Percentiles rank a stretch among this genome's conserved stretches.
These are phyloP conservation scores for Colletotrichum viniferum DNA, from an alignment of 2,329 filamentous ascomycete species.

Conservation along the genomic window DNA sequence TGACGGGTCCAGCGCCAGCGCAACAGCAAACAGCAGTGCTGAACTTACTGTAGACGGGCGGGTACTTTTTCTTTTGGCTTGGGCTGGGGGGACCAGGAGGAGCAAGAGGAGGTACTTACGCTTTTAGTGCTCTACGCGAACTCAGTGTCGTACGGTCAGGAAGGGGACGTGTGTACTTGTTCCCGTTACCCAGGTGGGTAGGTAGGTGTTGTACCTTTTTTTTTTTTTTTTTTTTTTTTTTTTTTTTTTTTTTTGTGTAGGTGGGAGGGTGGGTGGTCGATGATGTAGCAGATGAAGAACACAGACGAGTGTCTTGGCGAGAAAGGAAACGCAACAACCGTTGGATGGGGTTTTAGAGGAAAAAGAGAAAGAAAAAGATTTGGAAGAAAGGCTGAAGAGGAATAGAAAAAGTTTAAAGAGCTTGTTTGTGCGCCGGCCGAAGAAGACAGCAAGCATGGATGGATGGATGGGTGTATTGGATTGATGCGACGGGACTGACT, in stretches of 20 bases:
- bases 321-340: background rate
- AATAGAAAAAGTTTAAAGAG: background rate
- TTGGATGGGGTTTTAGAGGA: background rate
- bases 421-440: constrained; percentile 4
- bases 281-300: background rate
- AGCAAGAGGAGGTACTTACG: background rate
- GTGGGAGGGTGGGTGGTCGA: background rate
- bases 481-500: background rate
- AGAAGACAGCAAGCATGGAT: background rate
- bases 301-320: background rate
- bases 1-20: background rate
- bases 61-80: background rate
- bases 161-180: background rate
- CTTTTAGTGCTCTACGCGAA: background rate
- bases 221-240: background rate
- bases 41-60: background rate
- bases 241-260: background rate
- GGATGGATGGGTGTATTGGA: background rate
- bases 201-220: background rate
- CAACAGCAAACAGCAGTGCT: background rate
- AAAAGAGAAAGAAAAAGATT: background rate
- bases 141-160: background rate
- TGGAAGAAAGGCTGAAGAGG: background rate
- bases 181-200: background rate
- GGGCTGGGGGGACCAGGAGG: background rate